Evolutionary conservation across 2,329 filamentous ascomycete genomes (phyloP).

Genomic region (Colletotrichum sp.): DNA sequence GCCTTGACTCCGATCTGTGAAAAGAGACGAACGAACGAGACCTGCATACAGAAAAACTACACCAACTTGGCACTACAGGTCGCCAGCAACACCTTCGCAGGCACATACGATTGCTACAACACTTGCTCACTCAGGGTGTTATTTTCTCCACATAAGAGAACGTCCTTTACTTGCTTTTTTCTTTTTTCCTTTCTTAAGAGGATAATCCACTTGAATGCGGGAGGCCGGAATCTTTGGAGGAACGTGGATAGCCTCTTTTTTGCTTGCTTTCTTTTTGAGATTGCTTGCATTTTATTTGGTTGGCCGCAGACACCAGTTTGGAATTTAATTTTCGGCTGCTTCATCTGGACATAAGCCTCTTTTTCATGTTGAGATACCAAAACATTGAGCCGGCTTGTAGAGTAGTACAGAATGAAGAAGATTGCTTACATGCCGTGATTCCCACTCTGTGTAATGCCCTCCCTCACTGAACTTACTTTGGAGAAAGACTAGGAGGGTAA

Average conservation of each 20-base stretch:
- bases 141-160: neutral
- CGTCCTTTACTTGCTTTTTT: neutral
- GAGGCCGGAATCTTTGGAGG: neutral
- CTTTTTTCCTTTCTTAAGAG: neutral
- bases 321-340: neutral
- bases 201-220: neutral
- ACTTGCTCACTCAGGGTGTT: neutral
- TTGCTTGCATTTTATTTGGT: neutral
- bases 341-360: neutral
- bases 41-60: neutral
- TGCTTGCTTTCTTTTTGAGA: neutral
- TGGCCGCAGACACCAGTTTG: neutral
- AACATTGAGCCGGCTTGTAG: neutral
- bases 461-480: neutral
- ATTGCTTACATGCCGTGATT: neutral
- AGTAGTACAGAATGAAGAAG: neutral
- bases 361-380: conserved; percentile 1
- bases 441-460: neutral
- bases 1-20: neutral
- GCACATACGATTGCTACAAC: neutral
- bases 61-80: neutral
- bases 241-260: neutral
- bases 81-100: neutral
- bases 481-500: neutral
- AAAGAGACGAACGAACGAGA: neutral